Percentiles rank a stretch among this genome's conserved stretches.
phyloP scores from a whole-genome alignment of 2,329 filamentous ascomycete genomes.

The Didymella sp. region DNA sequence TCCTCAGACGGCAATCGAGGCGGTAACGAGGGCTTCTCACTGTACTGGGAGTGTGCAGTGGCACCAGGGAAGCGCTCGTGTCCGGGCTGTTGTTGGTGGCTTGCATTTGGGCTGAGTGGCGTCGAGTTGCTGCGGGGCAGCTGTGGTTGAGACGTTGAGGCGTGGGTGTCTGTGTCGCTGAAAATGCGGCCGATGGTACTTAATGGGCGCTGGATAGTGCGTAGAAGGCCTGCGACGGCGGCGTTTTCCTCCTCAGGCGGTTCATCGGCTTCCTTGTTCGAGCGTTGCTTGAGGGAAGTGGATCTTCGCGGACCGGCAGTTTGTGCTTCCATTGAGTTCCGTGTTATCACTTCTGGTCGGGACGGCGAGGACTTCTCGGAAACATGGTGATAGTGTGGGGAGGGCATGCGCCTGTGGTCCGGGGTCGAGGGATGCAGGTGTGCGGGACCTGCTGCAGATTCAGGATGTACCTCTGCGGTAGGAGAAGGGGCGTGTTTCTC shows the following conservation, averaged over 20 bases:
- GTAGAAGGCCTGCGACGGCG: constrained; percentile 82
- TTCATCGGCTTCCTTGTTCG: constrained; percentile 27
- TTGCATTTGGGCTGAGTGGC: constrained; percentile 54
- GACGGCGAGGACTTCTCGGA: constrained; percentile 60
- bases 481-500: constrained; percentile 73
- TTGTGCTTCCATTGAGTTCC: constrained; percentile 67
- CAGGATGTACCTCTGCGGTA: constrained; percentile 39
- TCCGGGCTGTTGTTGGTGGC: constrained; percentile 50
- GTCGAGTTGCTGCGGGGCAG: constrained; percentile 58
- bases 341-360: constrained; percentile 64
- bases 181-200: constrained; percentile 95
- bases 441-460: constrained; percentile 23
- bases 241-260: constrained; percentile 72
- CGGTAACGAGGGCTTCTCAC: constrained; percentile 21
- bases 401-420: constrained; percentile 46
- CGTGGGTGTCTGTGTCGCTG: constrained; percentile 66
- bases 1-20: constrained; percentile 14
- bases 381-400: constrained; percentile 54
- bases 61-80: constrained; percentile 46
- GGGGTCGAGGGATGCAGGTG: constrained; percentile 30
- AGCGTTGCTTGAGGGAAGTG: constrained; percentile 58
- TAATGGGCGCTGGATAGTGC: constrained; percentile 89
- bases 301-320: constrained; percentile 64
- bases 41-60: not conserved
- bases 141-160: constrained; percentile 39